phyloP scores from a whole-genome alignment of 257 asterid species.

The Lantana camara region DNA sequence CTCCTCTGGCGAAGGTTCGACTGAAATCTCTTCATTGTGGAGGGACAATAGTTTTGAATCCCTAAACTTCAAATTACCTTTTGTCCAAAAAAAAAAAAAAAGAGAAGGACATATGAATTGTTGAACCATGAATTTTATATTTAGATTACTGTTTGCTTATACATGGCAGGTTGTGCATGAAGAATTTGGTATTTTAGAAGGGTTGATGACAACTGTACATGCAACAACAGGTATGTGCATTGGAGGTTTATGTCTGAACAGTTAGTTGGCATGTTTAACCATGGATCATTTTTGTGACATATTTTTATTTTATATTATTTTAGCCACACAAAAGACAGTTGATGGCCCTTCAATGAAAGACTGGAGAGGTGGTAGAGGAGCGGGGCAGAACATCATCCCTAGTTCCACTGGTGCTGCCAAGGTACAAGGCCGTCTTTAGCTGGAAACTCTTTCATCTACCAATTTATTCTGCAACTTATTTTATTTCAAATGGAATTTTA shows the following conservation, averaged over 20 bases:
- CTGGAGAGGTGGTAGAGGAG: slow-evolving; percentile 99
- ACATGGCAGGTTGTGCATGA: slow-evolving; percentile 82
- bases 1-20: slow-evolving; percentile 95
- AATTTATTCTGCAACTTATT: slow-evolving; percentile 24
- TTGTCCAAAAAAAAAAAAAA: too few relatives aligned
- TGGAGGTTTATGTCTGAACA: background rate
- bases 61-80: background rate
- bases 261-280: slow-evolving; percentile 25
- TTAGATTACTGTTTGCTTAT: too few relatives aligned
- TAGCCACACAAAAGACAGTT: slow-evolving; percentile 99
- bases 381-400: slow-evolving; percentile 96
- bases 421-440: slow-evolving; percentile 43
- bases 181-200: slow-evolving; percentile 96
- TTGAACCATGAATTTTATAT: too few relatives aligned
- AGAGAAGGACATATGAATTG: too few relatives aligned
- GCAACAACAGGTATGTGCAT: slow-evolving; percentile 82
- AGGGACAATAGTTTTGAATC: slow-evolving; percentile 9
- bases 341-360: slow-evolving; percentile 99
- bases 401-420: slow-evolving; percentile 99
- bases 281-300: slow-evolving; percentile 23
- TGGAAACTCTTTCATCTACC: background rate
- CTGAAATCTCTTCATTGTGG: slow-evolving; percentile 8
- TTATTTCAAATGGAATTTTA: slow-evolving; percentile 20
- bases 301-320: slow-evolving; percentile 25
- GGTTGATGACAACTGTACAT: slow-evolving; percentile 97